A percentile compares a stretch with the other conserved stretches of the same genome.
These are phyloP conservation scores for Pseudogymnoascus sp. DNA, from an alignment of 2,329 filamentous ascomycete genomes.

Conservation along the genomic window DNA sequence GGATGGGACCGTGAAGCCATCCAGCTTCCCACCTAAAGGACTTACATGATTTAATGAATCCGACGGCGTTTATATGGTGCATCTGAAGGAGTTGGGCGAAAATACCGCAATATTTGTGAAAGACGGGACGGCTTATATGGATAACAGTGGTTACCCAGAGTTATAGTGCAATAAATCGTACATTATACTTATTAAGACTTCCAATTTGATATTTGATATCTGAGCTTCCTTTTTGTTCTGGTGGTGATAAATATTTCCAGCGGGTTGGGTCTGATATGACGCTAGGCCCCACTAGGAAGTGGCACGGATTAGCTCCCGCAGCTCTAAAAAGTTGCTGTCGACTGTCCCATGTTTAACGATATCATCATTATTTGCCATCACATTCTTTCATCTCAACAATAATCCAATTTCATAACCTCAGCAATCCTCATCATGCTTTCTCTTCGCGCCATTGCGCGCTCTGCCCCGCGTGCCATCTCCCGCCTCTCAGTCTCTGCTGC, in stretches of 20 bases:
- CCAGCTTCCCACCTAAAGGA: slow-evolving; percentile 70
- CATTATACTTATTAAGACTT: not conserved
- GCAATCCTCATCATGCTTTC: slow-evolving; percentile 54
- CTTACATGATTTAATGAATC: slow-evolving; percentile 18
- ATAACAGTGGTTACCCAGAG: not conserved
- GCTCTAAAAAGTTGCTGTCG: slow-evolving; percentile 10
- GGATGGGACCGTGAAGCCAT: slow-evolving; percentile 57
- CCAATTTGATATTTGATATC: not conserved
- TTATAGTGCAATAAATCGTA: not conserved
- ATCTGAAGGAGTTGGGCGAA: slow-evolving; percentile 7
- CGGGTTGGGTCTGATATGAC: not conserved
- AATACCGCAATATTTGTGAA: slow-evolving; percentile 1
- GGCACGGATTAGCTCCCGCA: slow-evolving; percentile 6
- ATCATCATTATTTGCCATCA: slow-evolving; percentile 9
- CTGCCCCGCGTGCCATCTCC: slow-evolving; percentile 56
- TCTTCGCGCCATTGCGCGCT: slow-evolving; percentile 57
- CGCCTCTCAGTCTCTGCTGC: slow-evolving; percentile 48
- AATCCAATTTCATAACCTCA: slow-evolving; percentile 10
- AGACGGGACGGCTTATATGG: not conserved
- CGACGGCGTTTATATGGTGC: slow-evolving; percentile 2
- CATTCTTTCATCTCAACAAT: slow-evolving; percentile 12
- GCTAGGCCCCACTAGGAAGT: slow-evolving; percentile 5
- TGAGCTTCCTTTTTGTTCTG: not conserved
- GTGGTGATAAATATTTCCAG: not conserved
- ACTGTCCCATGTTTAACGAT: not conserved